phyloP scores from a whole-genome alignment of 768 basidiomycete species.

The Austroboletus festivus region DNA sequence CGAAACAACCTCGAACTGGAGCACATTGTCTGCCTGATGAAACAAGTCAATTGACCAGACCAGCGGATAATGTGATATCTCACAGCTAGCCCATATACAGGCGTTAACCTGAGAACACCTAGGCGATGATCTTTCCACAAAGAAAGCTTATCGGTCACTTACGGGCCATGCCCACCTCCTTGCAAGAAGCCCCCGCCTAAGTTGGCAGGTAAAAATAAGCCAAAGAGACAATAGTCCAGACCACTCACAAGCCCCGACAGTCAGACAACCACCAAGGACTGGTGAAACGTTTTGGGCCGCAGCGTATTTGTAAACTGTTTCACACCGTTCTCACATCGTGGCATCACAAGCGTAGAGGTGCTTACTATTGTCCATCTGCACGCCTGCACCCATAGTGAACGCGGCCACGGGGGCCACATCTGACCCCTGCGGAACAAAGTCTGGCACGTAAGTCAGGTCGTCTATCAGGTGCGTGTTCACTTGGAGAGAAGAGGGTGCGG shows the following conservation, averaged over 20 bases:
- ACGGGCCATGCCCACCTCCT: conserved; percentile 47
- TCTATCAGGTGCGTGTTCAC: conserved; percentile 19
- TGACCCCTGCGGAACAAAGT: conserved; percentile 22
- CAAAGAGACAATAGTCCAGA: not conserved
- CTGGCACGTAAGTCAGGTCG: conserved; percentile 10
- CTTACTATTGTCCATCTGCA: conserved; percentile 13
- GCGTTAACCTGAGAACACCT: conserved; percentile 25
- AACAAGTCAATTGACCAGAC: not conserved
- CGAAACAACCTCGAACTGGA: conserved; percentile 37
- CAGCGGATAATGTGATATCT: not conserved
- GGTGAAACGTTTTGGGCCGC: conserved; percentile 13
- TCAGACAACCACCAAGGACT: conserved; percentile 18
- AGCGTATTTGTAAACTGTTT: conserved; percentile 18
- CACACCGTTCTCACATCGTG: not conserved
- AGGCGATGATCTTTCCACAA: not conserved
- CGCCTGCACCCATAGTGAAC: conserved; percentile 19
- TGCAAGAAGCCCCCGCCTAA: conserved; percentile 43
- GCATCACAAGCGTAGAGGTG: not conserved
- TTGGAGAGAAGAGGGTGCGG: conserved; percentile 24
- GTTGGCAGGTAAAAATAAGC: not conserved
- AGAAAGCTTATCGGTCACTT: not conserved
- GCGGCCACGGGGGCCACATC: conserved; percentile 12
- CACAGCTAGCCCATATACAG: conserved; percentile 43
- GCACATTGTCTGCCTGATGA: conserved; percentile 41
- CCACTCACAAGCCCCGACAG: conserved; percentile 17